Percentiles rank a stretch among this genome's conserved stretches.
phyloP scores from a whole-genome alignment of 331 rosid genomes.

The Prunus yedoensis region DNA sequence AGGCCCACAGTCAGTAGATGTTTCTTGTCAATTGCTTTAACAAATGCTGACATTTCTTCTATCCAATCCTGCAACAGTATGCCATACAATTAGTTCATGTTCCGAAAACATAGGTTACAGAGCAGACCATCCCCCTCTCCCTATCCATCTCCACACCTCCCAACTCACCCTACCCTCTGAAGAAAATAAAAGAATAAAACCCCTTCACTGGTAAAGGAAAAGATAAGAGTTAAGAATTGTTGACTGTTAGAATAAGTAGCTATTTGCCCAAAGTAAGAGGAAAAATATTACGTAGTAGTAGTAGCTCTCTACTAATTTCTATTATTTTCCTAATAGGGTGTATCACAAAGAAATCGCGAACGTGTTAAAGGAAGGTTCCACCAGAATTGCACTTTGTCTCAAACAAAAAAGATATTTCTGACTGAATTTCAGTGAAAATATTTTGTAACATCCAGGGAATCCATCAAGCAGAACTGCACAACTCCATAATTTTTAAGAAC shows the following conservation, averaged over 20 bases:
- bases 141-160: neutral
- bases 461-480: neutral
- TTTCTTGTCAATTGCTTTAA: slow-evolving; percentile 86
- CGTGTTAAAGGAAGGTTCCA: neutral
- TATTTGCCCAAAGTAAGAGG: neutral
- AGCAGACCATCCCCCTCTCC: neutral
- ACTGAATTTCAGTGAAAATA: neutral
- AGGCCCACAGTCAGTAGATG: slow-evolving; percentile 87
- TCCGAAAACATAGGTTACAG: slow-evolving; percentile 14
- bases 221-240: neutral
- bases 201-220: neutral
- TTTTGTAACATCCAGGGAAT: neutral
- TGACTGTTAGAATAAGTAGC: neutral
- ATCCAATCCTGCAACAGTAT: slow-evolving; percentile 79
- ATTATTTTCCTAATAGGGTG: neutral
- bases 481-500: slow-evolving; percentile 1
- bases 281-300: neutral
- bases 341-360: neutral
- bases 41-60: slow-evolving; percentile 87
- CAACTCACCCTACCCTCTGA: neutral
- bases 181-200: neutral
- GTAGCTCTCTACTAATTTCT: neutral
- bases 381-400: neutral
- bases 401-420: neutral
- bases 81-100: slow-evolving; percentile 15